phyloP scores from a whole-genome alignment of 345 rosid species.

The Eucalyptus erythrocorys region DNA sequence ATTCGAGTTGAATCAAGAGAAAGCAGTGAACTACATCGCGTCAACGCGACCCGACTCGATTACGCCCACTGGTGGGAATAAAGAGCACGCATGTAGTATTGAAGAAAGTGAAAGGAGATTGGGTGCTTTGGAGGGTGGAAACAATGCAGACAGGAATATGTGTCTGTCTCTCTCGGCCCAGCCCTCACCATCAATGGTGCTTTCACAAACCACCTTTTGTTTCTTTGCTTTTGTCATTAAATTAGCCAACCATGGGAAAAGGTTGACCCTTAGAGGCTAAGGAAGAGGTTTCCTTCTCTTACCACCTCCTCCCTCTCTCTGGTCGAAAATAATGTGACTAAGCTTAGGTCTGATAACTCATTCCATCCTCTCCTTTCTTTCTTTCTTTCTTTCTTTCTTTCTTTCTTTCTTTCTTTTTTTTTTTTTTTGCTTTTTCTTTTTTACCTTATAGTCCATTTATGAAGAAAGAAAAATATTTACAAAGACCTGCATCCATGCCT shows the following conservation, averaged over 20 bases:
- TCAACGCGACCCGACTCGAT: not conserved
- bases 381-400: not conserved
- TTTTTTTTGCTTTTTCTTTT: too few relatives aligned
- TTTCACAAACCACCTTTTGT: not conserved
- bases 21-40: not conserved
- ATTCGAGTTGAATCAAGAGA: not conserved
- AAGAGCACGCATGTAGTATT: not conserved
- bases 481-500: not conserved
- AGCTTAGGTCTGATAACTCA: not conserved
- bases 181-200: constrained; percentile 17
- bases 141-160: constrained; percentile 10
- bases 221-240: not conserved
- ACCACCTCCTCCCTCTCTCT: not conserved
- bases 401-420: too few relatives aligned
- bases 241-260: not conserved
- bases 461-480: not conserved
- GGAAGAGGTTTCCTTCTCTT: not conserved
- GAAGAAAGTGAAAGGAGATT: not conserved
- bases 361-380: not conserved
- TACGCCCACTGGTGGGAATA: not conserved
- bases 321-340: not conserved
- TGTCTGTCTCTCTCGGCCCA: not conserved
- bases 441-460: not conserved
- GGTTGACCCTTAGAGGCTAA: not conserved
- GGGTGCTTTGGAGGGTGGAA: not conserved